These are phyloP conservation scores for Lentinula aciculospora DNA, from an alignment of 768 basidiomycete species.

Conservation along the genomic window DNA sequence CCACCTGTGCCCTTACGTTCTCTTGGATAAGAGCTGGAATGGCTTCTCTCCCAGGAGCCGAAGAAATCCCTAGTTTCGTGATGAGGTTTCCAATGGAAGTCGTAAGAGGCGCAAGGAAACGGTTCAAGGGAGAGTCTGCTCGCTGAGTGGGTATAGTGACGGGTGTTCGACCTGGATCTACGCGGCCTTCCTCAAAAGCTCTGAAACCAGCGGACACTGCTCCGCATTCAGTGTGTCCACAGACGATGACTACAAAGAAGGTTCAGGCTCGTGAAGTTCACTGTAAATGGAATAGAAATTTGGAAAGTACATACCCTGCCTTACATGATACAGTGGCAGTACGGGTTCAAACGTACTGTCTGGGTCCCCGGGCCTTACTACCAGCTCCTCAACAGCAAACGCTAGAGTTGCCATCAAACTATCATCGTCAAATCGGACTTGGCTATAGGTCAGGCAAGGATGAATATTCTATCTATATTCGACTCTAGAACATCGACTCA, in stretches of 20 bases:
- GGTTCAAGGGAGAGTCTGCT: slow-evolving; percentile 45
- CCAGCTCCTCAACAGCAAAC: slow-evolving; percentile 66
- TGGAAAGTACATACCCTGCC: slow-evolving; percentile 64
- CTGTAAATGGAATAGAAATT: slow-evolving; percentile 24
- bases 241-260: slow-evolving; percentile 61
- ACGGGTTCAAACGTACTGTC: too few species aligned
- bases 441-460: slow-evolving; percentile 45
- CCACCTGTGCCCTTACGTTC: slow-evolving; percentile 54
- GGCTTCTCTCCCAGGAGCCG: slow-evolving; percentile 27
- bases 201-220: slow-evolving; percentile 56
- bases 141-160: slow-evolving; percentile 28
- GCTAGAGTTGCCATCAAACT: slow-evolving; percentile 66
- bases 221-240: slow-evolving; percentile 81
- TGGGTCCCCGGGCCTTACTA: too few species aligned
- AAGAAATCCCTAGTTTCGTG: slow-evolving; percentile 35
- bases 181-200: slow-evolving; percentile 17
- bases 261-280: neutral
- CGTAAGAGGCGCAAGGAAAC: slow-evolving; percentile 71
- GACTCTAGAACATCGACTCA: too few species aligned
- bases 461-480: too few species aligned
- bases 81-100: slow-evolving; percentile 26
- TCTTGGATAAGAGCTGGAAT: slow-evolving; percentile 48
- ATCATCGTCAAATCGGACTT: slow-evolving; percentile 67
- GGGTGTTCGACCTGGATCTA: slow-evolving; percentile 21
- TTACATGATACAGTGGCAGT: slow-evolving; percentile 33